Base-by-base conservation (phyloP, 352 stramenopile species). In the Pythium aristosporum region DNA sequence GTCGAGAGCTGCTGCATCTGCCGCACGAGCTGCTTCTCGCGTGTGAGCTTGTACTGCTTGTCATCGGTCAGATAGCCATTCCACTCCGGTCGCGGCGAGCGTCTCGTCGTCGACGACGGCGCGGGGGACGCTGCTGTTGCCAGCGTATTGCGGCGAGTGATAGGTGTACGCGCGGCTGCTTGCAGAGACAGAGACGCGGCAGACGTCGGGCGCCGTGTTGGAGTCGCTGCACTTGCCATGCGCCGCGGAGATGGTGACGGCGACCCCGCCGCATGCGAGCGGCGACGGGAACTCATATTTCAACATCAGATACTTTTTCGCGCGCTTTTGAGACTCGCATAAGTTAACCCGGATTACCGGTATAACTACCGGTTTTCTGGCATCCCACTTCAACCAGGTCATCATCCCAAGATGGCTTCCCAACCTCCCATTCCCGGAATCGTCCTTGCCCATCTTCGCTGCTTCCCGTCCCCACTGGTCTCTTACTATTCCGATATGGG, bases 31-130 rank as follows among this genome's bases (percentile, higher is more conserved):
- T 70, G 72, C 61, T 76, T 59, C 57, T 80, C 70, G 53, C 79
- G 72, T 59, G 71, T 75, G 28, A 85, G 62, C 39, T 71, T 74
- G 72, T 87, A 87, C 44, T 72, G 76, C 25, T 47, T 15, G 44
- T 68, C 63, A 54, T 87, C 78, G 0, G 76, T 87, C 28, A 87
- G 61, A 36, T 87, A 87, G 13, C 21, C 61, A 65, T 87, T 85
- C 78, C 78, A 87, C 30, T 64, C 64, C 9, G 78, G 78, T 11
- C 74, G 73, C n/a, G 55, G 46, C 15, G 53, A 61, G n/a, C 37
- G 59, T 5, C 49, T 8, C 0, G 16, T 13, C 3, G 49, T n/a
- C 2, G 59, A 28, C 39, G 39, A 53, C 48, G 48, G 1, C 21
- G 48, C 11, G 12, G 41, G 28, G 13, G 23, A 16, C 23, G 37